Percentiles rank a stretch among this genome's conserved stretches.
Evolutionary conservation across 2,329 filamentous ascomycete species (phyloP).

Genomic region (Aspergillus hiratsukae): DNA sequence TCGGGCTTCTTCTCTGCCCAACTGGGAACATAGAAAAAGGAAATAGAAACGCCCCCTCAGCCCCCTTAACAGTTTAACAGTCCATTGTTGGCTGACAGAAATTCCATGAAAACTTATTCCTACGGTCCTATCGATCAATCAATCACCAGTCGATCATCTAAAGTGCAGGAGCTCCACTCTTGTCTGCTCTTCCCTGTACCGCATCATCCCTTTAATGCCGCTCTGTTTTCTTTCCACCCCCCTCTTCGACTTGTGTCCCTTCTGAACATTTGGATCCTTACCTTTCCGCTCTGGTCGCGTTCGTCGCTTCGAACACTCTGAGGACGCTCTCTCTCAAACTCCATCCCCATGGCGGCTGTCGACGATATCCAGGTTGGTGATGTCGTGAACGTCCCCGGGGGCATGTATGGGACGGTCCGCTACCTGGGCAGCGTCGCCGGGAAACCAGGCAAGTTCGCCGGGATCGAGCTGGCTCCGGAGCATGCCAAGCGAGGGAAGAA

Average conservation of each 20-base stretch:
- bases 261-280: background rate
- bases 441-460: slow-evolving; percentile 87
- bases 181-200: background rate
- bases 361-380: slow-evolving; percentile 70
- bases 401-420: slow-evolving; percentile 84
- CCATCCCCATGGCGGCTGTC: slow-evolving; percentile 30
- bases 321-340: background rate
- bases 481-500: slow-evolving; percentile 88
- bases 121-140: background rate
- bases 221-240: background rate
- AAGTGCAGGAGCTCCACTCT: background rate
- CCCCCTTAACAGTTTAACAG: background rate
- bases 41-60: background rate
- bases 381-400: slow-evolving; percentile 83
- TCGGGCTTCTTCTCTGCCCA: background rate
- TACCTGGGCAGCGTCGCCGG: slow-evolving; percentile 83
- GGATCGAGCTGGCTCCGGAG: slow-evolving; percentile 79
- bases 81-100: background rate
- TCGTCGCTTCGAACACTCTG: background rate
- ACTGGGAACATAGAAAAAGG: background rate
- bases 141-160: background rate
- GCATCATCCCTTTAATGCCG: background rate
- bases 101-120: background rate
- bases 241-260: background rate
- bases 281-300: background rate